Base-by-base conservation (phyloP, 2,329 filamentous ascomycete species). In the Colletotrichum lupini region DNA sequence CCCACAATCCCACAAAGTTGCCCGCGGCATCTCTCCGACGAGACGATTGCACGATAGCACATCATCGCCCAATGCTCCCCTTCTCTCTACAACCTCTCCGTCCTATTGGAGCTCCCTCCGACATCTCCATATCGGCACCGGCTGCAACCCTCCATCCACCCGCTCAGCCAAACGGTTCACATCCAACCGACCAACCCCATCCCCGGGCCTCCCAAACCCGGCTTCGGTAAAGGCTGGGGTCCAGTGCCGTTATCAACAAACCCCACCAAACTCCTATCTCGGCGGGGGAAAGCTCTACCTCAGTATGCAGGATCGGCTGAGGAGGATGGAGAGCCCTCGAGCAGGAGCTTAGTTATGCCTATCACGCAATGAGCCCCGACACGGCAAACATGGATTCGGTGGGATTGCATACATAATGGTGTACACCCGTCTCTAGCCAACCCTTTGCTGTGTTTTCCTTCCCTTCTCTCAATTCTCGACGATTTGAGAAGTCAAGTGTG, bases 61-160 rank as follows among this genome's bases (percentile, higher is more conserved):
- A 49, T n/a, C 37, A 12, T 14, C n/a, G 19, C n/a, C 14, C 5
- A 30, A 12, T 3, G 22, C 16, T 3, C 52, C 14, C 24, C 35
- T 19, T 37, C 24, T 9, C 49, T 24, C 5, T 16, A 28, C 22
- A 61, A 19, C 12, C 24, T 16, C 12, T 19, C 52, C 24, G 52
- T 24, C 19, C 22, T 4, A 49, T 24, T 55, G 22, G 19, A 26
- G 24, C 6, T 32, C 58, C n/a, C 19, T 49, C 24, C 59, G 66
- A 35, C 53, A 69, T 69, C 67, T 61, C 70, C 67, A 67, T 52
- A 70, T 73, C 67, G 70, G 70, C 70, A 73, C 70, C 70, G 67
- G 60, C 32, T 46, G 35, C 16, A 24, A 32, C 3, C 28, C 22
- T 2, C 19, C 26, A 16, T 11, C 4, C 24, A 42, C 57, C 14